Conservation (phyloP, 2,329 filamentous ascomycete genomes). For the Neoscytalidium dimidiatum region DNA sequence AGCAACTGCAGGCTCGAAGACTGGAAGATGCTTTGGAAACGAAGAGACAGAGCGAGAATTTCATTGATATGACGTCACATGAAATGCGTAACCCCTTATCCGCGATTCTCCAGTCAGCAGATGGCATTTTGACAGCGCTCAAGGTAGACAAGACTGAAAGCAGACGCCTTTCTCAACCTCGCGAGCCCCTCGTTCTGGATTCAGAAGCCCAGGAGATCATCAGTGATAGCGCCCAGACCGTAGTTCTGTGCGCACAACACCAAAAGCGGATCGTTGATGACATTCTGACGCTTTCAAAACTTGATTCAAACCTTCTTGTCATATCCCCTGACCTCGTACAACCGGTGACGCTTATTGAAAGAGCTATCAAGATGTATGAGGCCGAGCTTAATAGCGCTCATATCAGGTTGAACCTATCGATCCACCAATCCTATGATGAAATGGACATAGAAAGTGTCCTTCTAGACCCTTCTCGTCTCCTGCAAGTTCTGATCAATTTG, state of each 20-base stretch:
- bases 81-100: conserved; percentile 25
- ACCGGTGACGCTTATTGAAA: conserved; percentile 24
- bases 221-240: conserved; percentile 28
- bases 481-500: conserved; percentile 32
- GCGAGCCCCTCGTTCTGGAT: conserved; percentile 17
- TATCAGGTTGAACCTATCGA: conserved; percentile 20
- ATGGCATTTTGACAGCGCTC: conserved; percentile 32
- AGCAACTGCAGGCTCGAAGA: conserved; percentile 30
- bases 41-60: conserved; percentile 39
- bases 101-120: conserved; percentile 36
- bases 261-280: conserved; percentile 34
- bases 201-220: conserved; percentile 4
- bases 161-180: background rate
- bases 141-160: background rate
- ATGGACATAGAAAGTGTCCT: conserved; percentile 23
- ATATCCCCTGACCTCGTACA: conserved; percentile 26
- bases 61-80: conserved; percentile 36
- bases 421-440: conserved; percentile 22
- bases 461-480: conserved; percentile 22
- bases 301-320: conserved; percentile 27
- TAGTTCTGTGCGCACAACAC: conserved; percentile 36
- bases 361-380: conserved; percentile 29
- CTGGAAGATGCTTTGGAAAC: conserved; percentile 39
- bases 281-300: conserved; percentile 19
- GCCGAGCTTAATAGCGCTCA: conserved; percentile 25